Evolutionary conservation across 768 basidiomycete genomes (phyloP), one percentile per base, ranked within the genome.

Genomic region (Termitomyces sp.): DNA sequence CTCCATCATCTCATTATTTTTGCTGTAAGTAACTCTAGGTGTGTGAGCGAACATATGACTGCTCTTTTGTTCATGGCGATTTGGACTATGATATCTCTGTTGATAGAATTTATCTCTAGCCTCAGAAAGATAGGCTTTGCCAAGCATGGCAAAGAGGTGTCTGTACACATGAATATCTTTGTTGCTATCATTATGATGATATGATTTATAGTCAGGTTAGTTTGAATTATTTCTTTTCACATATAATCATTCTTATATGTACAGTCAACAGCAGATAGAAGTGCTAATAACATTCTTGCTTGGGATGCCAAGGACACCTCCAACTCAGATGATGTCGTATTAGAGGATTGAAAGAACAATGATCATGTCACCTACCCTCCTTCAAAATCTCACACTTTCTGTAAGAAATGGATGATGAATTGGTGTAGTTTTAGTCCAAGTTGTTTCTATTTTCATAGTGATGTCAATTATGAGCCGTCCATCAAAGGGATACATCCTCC

Each of bases 41-140:
- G 54, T 79, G 78, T 52, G 15, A 4, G 0, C 48, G 58, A 24
- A 63, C 65, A 13, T 40, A 33, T 3, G 20, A 48, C 1, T 79
- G 78, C 40, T 13, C 1, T 3, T 58, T 12, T 28, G 60, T 66
- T n/a, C 66, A 66, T 48, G 63, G 63, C 3, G 55, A 64, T 39
- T 24, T 66, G 35, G 56, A 60, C 6, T 66, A 66, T 42, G 66
- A 66, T 22, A 45, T 55, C 28, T 61, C 63, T 16, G 54, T 64
- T 13, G 22, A 45, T 4, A 61, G 59, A 18, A 22, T 54, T 3
- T 60, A 64, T 60, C 63, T 59, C 3, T 20, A 7, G n/a, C 59
- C 60, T 45, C 39, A 1, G 18, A 20, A 18, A n/a, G n/a, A n/a
- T n/a, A n/a, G n/a, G n/a, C n/a, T n/a, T 22, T 15, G n/a, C 4